Evolutionary conservation across 352 stramenopile species (phyloP), one percentile per base, ranked within the genome.

Genomic region (Phytopythium ostracodes): DNA sequence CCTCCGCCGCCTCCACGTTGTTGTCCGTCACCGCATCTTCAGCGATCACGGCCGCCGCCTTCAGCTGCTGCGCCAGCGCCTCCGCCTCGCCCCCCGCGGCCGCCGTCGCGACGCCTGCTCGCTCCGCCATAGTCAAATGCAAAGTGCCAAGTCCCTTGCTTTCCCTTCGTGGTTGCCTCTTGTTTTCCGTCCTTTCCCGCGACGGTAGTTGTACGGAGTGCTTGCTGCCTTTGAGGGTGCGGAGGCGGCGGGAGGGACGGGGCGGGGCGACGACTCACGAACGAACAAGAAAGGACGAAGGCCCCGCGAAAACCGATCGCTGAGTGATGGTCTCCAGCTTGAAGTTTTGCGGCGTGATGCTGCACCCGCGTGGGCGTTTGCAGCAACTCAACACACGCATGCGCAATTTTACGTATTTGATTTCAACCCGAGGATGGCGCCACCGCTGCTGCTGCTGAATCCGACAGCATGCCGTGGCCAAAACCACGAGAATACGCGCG

Each of bases 381-480:
- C 44, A 7, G 44, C 44, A 31, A 51, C 44, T 51, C n/a, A 15
- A 44, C 2, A 5, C 12, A 12, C 2, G 38, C 38, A 29, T n/a
- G 18, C 43, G 43, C 43, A 50, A 50, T 20, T 8, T 56, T 22
- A 56, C 47, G 3, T 7, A 33, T 33, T 7, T n/a, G 22, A 9
- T 55, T 55, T 56, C 27, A 56, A 56, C 27, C 50, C 50, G 73
- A 84, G 62, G n/a, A 89, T 81, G 68, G 64, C 91, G 63, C 73
- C 77, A n/a, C 92, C 99, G 64, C 70, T 99, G 56, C 59, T 99
- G 47, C 10, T 38, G 6, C 33, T 9, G 4, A 10, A 33, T 33
- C n/a, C 33, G 33, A 10, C 7, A 38, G 6, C 6, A 38, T 38
- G 33, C 33, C 14, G 33, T 5, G 10, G 1, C 10, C 3, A 38